Conservation (phyloP, 1,284 basidiomycete genomes). For the Rhizopogon parksii region DNA sequence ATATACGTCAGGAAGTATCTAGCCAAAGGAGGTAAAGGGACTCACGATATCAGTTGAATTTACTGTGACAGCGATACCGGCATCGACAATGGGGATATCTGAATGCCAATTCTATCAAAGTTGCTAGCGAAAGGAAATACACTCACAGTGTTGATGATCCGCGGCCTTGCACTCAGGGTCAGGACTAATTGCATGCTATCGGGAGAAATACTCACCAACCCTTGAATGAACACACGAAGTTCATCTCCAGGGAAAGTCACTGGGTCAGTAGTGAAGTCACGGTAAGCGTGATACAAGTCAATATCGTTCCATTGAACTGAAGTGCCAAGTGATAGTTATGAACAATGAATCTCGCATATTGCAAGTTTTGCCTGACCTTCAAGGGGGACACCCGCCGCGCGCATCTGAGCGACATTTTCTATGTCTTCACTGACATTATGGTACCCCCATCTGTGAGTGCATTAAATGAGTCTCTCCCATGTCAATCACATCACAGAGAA, state of each 20-base stretch:
- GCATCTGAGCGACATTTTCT: constrained; percentile 52
- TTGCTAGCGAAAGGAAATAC: background rate
- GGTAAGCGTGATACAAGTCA: constrained; percentile 59
- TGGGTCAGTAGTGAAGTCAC: constrained; percentile 67
- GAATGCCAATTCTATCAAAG: background rate
- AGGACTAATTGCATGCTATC: background rate
- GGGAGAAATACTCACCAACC: constrained; percentile 40
- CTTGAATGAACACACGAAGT: constrained; percentile 52
- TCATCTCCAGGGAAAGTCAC: constrained; percentile 55
- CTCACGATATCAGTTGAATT: constrained; percentile 39
- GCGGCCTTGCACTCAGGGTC: constrained; percentile 17
- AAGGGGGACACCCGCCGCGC: constrained; percentile 55
- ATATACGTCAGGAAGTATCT: background rate
- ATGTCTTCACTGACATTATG: constrained; percentile 39
- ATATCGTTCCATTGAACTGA: constrained; percentile 74
- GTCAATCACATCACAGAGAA: background rate
- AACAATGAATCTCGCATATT: background rate
- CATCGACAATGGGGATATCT: constrained; percentile 43
- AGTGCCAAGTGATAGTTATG: background rate
- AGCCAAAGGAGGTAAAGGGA: background rate
- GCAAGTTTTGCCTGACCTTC: constrained; percentile 38
- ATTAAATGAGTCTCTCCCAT: background rate
- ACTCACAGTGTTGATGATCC: constrained; percentile 38
- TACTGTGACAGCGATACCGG: constrained; percentile 28
- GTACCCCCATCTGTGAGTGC: constrained; percentile 46